Base-by-base conservation (phyloP, 257 asterid species). In the Solanum acaule region DNA sequence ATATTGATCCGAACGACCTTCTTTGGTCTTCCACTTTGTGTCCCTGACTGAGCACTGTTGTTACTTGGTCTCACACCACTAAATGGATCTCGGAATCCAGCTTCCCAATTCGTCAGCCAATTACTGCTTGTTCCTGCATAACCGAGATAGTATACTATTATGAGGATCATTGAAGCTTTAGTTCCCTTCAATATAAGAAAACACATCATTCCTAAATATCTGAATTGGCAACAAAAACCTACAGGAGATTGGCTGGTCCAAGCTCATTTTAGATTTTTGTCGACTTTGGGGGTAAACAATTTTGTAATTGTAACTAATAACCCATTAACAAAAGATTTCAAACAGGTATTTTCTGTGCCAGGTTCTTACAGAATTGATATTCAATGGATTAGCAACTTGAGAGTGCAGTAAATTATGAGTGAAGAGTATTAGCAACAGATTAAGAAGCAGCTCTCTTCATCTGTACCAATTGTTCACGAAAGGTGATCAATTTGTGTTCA, bases 1-100 rank as follows among this genome's bases (percentile, higher is more conserved):
- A 96, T 93, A 87, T 96, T 95, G 23, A 96, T 91, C 0, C 88
- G 92, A 22, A 95, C 93, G 10, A 94, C 92, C 87, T 93, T 94
- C 81, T 92, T 95, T 1, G 97, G 90, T 67, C 88, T 91, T 33
- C 91, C 96, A 29, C 88, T 65, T 1, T 87, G 34, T 12, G 93
- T 52, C 22, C 86, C 91, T 3, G 87, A 29, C 70, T 10, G 89
- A 29, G 79, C 49, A 56, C 86, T 75, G 12, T 23, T 85, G 71
- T 83, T 16, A 3, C 23, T 70, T 8, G 34, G 49, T 82, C 90
- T 87, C 37, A 9, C 85, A 25, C 88, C 89, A 23, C 88, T 63
- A 42, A 91, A 92, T 18, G 94, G 93, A 86, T 79, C 63, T 40
- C 63, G 85, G 90, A 31, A 27, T 78, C 83, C 91, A 88, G 14